phyloP scores from a whole-genome alignment of 108 stramenopile species.

The Skeletonema marinoi region DNA sequence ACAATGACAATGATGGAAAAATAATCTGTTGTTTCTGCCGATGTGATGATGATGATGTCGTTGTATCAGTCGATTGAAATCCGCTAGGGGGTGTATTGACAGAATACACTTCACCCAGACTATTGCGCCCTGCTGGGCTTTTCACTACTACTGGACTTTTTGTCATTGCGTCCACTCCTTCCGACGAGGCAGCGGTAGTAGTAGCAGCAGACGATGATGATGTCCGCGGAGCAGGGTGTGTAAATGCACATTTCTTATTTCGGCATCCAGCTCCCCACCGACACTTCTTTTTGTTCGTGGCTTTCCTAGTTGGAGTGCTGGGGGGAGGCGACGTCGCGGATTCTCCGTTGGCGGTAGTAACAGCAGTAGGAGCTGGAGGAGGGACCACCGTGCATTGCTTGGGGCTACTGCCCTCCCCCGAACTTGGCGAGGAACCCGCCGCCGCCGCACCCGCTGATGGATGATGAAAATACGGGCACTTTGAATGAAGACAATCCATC shows the following conservation, averaged over 20 bases:
- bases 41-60: background rate
- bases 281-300: conserved; percentile 8
- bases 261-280: conserved; percentile 19
- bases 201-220: background rate
- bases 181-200: background rate
- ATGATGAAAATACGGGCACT: conserved; percentile 14
- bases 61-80: background rate
- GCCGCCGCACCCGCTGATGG: background rate
- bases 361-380: background rate
- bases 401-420: background rate
- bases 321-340: background rate
- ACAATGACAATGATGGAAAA: background rate
- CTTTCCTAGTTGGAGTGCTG: background rate
- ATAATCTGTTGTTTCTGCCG: background rate
- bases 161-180: background rate
- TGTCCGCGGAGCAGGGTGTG: background rate
- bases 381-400: background rate
- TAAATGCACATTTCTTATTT: conserved; percentile 15
- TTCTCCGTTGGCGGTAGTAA: background rate
- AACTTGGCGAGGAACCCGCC: background rate
- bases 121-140: background rate
- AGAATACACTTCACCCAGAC: background rate
- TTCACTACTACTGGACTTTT: background rate
- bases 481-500: conserved; percentile 6
- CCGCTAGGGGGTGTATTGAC: background rate